Evolutionary conservation across 495 filamentous ascomycete species (phyloP).

Genomic region (Podospora pseudoanserina): DNA sequence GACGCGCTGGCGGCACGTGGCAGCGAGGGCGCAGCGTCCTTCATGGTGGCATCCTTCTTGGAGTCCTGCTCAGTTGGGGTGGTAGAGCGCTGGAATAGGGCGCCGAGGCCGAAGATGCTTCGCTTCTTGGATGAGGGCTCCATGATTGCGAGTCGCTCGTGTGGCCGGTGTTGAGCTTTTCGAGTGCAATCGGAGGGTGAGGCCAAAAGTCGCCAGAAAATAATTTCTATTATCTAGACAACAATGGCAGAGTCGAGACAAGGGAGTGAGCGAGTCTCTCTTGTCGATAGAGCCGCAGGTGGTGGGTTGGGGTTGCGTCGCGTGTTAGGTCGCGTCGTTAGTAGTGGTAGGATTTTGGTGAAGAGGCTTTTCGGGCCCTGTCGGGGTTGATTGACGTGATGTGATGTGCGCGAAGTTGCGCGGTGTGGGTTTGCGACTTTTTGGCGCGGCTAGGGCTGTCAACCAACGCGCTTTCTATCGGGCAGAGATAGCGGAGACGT

Average conservation of each 20-base stretch:
- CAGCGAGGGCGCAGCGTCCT: slow-evolving; percentile 12
- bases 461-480: slow-evolving; percentile 10
- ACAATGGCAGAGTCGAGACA: background rate
- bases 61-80: slow-evolving; percentile 19
- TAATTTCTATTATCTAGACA: background rate
- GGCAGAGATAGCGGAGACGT: background rate
- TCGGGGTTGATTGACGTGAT: slow-evolving; percentile 6
- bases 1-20: slow-evolving; percentile 28
- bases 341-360: slow-evolving; percentile 1
- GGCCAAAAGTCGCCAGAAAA: background rate
- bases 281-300: background rate
- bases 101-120: slow-evolving; percentile 30
- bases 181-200: background rate
- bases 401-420: slow-evolving; percentile 8
- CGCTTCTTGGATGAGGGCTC: slow-evolving; percentile 32
- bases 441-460: slow-evolving; percentile 10
- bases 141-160: slow-evolving; percentile 22
- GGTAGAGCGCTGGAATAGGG: slow-evolving; percentile 27
- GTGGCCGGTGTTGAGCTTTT: background rate
- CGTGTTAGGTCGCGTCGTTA: slow-evolving; percentile 14
- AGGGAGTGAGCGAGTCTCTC: background rate
- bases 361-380: slow-evolving; percentile 10
- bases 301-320: background rate
- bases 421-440: slow-evolving; percentile 5
- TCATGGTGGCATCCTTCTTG: slow-evolving; percentile 9